These are phyloP conservation scores for Gleditsia sinensis DNA, from an alignment of 306 rosid species.

Conservation along the genomic window DNA sequence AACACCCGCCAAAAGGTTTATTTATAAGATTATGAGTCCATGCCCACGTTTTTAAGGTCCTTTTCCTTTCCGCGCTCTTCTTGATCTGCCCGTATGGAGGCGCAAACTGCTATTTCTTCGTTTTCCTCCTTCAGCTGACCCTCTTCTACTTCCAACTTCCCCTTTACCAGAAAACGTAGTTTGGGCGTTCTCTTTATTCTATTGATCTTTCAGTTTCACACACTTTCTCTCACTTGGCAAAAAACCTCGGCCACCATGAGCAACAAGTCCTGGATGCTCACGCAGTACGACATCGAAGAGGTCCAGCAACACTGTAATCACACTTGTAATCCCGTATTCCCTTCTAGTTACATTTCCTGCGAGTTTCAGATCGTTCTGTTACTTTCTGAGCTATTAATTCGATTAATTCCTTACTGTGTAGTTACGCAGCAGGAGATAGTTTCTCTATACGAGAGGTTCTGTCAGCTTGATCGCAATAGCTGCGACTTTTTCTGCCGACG, in stretches of 20 bases:
- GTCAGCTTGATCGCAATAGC: constrained; percentile 81
- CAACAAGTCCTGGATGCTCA: constrained; percentile 80
- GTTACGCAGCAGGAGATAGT: constrained; percentile 87
- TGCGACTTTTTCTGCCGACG: constrained; percentile 74
- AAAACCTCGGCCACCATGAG: constrained; percentile 51
- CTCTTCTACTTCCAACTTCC: not conserved
- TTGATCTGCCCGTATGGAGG: too few species aligned
- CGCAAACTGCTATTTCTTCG: too few species aligned
- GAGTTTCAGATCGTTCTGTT: not conserved
- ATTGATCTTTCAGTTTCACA: not conserved
- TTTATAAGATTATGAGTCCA: too few species aligned
- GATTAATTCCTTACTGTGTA: not conserved
- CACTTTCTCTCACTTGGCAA: not conserved
- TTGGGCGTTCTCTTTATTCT: not conserved
- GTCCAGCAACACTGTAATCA: constrained; percentile 64
- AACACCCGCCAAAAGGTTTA: too few species aligned
- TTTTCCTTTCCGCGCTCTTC: too few species aligned
- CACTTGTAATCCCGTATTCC: constrained; percentile 45
- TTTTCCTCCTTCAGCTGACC: too few species aligned
- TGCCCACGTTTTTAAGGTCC: too few species aligned
- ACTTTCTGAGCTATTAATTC: not conserved
- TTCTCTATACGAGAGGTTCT: constrained; percentile 69
- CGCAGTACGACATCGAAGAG: constrained; percentile 89
- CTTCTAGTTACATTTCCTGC: not conserved
- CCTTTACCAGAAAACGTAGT: not conserved